Percentiles rank a stretch among this genome's conserved stretches.
phyloP scores from a whole-genome alignment of 2,329 filamentous ascomycete species.

The Trichoderma sp. region DNA sequence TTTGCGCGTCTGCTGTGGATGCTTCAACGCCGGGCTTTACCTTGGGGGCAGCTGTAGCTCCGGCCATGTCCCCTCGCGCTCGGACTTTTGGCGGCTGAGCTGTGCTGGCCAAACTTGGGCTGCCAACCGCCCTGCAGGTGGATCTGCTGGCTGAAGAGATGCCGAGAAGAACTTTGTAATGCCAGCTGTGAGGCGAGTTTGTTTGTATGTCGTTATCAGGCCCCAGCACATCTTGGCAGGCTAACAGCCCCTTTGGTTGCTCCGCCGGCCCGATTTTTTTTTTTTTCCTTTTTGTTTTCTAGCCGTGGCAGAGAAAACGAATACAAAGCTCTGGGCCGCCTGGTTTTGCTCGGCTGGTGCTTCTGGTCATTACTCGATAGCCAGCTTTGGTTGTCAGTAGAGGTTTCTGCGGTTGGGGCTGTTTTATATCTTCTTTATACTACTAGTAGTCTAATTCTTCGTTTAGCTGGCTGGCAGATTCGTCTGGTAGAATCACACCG shows the following conservation, averaged over 20 bases:
- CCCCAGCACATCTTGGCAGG: slow-evolving; percentile 11
- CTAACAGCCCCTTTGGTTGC: slow-evolving; percentile 2
- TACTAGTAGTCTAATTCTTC: background rate
- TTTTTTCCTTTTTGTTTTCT: background rate
- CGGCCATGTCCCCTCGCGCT: background rate
- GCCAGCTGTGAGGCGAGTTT: background rate
- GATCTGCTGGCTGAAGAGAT: slow-evolving; percentile 2
- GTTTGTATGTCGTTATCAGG: slow-evolving; percentile 16
- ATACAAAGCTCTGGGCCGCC: slow-evolving; percentile 14
- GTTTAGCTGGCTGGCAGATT: background rate
- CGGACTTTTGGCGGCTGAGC: slow-evolving; percentile 11
- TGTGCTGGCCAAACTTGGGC: slow-evolving; percentile 18
- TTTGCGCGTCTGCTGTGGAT: slow-evolving; percentile 9
- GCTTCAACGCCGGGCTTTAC: slow-evolving; percentile 14
- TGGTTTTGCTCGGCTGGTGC: background rate
- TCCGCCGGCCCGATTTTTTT: slow-evolving; percentile 18
- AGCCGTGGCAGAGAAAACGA: background rate
- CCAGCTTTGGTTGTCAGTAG: slow-evolving; percentile 16
- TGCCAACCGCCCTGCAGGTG: slow-evolving; percentile 13
- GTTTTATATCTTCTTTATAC: background rate
- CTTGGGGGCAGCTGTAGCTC: slow-evolving; percentile 8
- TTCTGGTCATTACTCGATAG: slow-evolving; percentile 8
- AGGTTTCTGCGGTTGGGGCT: background rate
- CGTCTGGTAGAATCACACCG: slow-evolving; percentile 20
- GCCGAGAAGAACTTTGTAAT: background rate